Evolutionary conservation across 805 yeast species (phyloP), one percentile per base, ranked within the genome.

Genomic region (Cyberlindnera petersonii): DNA sequence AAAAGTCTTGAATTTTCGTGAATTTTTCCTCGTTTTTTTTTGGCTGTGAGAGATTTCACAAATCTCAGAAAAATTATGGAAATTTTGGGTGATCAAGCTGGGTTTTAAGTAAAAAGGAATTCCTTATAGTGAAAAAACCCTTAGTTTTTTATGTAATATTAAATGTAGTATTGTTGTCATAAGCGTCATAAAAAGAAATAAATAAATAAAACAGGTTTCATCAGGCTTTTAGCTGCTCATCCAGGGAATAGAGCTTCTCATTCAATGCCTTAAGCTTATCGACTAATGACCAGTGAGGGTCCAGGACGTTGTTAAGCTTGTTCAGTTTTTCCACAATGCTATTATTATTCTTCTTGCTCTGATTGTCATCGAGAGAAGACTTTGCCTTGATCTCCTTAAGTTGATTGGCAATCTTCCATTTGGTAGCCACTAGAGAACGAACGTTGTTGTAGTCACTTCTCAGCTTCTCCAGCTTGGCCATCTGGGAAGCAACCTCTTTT

Each of bases 231-330:
- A 42, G 24, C 23, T 39, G 23, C 22, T 17, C 30, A 18, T 41
- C 44, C 11, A 41, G 6, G 11, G 15, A 24, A 17, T 42, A 24
- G 21, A 52, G 32, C 28, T 42, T 42, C 6, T 34, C 33, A 33
- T 47, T 51, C 3, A 47, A 19, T 4, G 29, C 26, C 24, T 37
- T 39, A 9, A 49, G 24, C 22, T 44, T 52, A 13, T 49, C 47
- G 9, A 44, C 18, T 9, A 53, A 31, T 11, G 50, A 46, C 51
- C 50, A 53, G 31, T 48, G 38, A 19, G 58, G 58, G 36, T 53
- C 55, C 32, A 66, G 42, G 17, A 46, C 43, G 15, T 46, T 35
- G 40, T 61, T 63, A 37, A 65, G 44, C 26, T 35, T 27, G 29
- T 56, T 48, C 10, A 67, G 41, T 32, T 57, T 59, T 24, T 51